Percentiles rank a stretch among this genome's conserved stretches.
Evolutionary conservation across 192 early-diverging fungal genomes (phyloP).

Genomic region (Mortierella claussenii): DNA sequence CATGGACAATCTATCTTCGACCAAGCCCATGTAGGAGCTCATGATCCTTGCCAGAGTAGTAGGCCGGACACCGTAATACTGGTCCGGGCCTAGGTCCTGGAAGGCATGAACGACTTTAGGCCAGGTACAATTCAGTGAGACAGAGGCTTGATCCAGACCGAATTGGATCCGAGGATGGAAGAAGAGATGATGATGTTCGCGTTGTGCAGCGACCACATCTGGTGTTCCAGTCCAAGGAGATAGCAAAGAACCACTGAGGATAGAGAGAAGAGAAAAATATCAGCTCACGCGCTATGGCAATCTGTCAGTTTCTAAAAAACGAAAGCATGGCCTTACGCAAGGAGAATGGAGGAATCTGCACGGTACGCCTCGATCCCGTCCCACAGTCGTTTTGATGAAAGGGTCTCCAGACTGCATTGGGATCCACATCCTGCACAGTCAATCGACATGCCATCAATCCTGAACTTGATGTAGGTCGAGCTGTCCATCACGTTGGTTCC

Average conservation of each 20-base stretch:
- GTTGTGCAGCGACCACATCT: slow-evolving; percentile 20
- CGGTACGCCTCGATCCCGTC: slow-evolving; percentile 48
- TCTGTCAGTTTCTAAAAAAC: neutral
- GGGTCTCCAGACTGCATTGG: slow-evolving; percentile 48
- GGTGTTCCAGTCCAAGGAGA: slow-evolving; percentile 37
- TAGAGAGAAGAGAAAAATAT: neutral
- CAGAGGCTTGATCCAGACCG: slow-evolving; percentile 39
- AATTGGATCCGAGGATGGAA: slow-evolving; percentile 48
- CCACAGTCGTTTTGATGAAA: slow-evolving; percentile 51
- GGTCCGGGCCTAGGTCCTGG: slow-evolving; percentile 42
- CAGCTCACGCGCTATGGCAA: neutral
- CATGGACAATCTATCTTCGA: slow-evolving; percentile 43
- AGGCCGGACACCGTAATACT: slow-evolving; percentile 46
- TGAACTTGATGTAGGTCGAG: slow-evolving; percentile 47
- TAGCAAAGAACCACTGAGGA: slow-evolving; percentile 40
- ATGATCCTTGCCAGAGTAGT: slow-evolving; percentile 41
- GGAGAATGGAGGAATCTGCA: slow-evolving; percentile 18
- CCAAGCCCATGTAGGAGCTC: slow-evolving; percentile 28
- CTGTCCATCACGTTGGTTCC: slow-evolving; percentile 51
- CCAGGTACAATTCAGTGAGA: slow-evolving; percentile 44
- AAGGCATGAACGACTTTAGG: slow-evolving; percentile 44
- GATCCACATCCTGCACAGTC: slow-evolving; percentile 50
- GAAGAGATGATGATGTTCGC: slow-evolving; percentile 50
- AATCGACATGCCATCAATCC: slow-evolving; percentile 48
- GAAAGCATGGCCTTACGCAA: slow-evolving; percentile 31